Percentiles rank a stretch among this genome's conserved stretches.
phyloP scores from a whole-genome alignment of 108 stramenopile species.

The Bacterosira constricta region DNA sequence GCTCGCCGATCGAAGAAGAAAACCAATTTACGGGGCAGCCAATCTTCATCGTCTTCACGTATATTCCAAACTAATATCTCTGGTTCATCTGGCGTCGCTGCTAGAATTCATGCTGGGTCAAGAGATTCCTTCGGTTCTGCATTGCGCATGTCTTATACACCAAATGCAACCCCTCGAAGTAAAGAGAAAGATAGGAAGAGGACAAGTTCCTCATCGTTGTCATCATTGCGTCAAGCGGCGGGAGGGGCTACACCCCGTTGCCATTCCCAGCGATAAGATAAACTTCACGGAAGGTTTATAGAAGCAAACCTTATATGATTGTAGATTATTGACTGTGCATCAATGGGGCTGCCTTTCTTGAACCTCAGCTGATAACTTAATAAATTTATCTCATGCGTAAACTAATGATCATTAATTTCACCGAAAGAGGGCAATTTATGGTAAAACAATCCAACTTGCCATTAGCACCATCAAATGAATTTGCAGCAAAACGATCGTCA shows the following conservation, averaged over 20 bases:
- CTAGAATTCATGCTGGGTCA: conserved; percentile 25
- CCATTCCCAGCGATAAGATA: not conserved
- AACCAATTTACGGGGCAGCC: not conserved
- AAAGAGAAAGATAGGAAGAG: not conserved
- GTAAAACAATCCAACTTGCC: too few species aligned
- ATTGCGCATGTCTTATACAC: conserved; percentile 44
- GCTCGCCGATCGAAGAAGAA: conserved; percentile 1
- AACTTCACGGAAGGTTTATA: not conserved
- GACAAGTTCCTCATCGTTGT: conserved; percentile 2
- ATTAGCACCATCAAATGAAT: too few species aligned
- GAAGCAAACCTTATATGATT: not conserved
- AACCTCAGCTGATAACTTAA: too few species aligned
- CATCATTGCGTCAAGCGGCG: conserved; percentile 18
- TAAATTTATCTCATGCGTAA: too few species aligned
- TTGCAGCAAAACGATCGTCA: too few species aligned
- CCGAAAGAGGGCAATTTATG: too few species aligned
- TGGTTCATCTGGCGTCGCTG: not conserved
- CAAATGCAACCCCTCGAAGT: conserved; percentile 6
- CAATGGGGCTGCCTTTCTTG: too few species aligned
- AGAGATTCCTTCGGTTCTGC: conserved; percentile 44
- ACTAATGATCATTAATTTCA: too few species aligned
- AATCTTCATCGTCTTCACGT: conserved; percentile 10
- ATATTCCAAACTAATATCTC: conserved; percentile 32
- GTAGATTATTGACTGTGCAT: too few species aligned
- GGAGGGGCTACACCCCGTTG: conserved; percentile 44